Evolutionary conservation across 2,329 filamentous ascomycete genomes (phyloP).

Genomic region (Coniochaeta sp.): DNA sequence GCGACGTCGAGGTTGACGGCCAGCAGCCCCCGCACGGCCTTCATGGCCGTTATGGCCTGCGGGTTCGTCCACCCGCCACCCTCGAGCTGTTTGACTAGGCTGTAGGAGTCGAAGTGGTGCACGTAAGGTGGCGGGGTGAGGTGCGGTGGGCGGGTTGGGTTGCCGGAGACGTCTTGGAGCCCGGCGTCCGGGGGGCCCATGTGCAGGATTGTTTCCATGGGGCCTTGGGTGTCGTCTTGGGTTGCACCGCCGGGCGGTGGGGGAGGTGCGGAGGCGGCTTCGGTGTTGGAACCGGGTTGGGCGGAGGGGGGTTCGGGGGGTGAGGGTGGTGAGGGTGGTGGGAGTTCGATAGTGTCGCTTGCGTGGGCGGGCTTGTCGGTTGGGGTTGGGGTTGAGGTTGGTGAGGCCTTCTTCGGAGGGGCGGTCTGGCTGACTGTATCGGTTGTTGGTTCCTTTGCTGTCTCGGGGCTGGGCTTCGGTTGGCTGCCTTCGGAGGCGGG

Average conservation of each 20-base stretch:
- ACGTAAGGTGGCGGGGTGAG: conserved; percentile 72
- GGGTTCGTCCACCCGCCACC: conserved; percentile 62
- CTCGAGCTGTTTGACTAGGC: conserved; percentile 73
- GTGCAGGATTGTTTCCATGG: conserved; percentile 43
- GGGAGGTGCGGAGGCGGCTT: neutral
- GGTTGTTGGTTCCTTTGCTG: neutral
- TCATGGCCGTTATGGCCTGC: conserved; percentile 86
- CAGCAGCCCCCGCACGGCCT: conserved; percentile 73
- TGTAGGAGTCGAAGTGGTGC: conserved; percentile 95
- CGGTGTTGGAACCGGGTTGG: neutral
- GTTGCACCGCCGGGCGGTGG: neutral
- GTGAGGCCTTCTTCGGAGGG: neutral
- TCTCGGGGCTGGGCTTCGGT: neutral
- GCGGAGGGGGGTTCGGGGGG: neutral
- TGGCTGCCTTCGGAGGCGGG: neutral
- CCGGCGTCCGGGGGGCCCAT: conserved; percentile 24
- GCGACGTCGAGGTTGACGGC: conserved; percentile 76
- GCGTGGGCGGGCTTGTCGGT: neutral
- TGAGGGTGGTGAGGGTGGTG: neutral
- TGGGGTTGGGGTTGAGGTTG: neutral
- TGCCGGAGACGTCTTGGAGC: conserved; percentile 10
- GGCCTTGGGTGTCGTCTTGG: conserved; percentile 22
- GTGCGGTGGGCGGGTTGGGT: conserved; percentile 47
- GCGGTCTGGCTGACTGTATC: neutral
- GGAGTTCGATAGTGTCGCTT: neutral